Evolutionary conservation across 306 rosid genomes (phyloP), one percentile per base, ranked within the genome.

Genomic region (Calophaca sinica): DNA sequence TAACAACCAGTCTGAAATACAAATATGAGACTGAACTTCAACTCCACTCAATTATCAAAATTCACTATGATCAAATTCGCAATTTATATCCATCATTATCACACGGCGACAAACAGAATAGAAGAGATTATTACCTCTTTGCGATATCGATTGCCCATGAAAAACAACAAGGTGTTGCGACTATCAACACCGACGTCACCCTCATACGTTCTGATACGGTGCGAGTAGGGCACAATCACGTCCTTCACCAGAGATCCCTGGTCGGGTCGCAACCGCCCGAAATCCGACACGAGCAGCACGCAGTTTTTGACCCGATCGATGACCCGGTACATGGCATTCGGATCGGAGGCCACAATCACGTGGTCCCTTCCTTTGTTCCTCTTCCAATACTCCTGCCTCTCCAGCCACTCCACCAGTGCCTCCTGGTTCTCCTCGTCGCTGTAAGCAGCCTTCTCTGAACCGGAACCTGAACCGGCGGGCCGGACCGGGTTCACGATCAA

Each of bases 201-300:
- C 0, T 15, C 70, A 55, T 85, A 92, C 7, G 71, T 20, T 68
- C 44, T 88, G 61, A 94, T 88, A 7, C 99, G 85, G 60, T 94
- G 97, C 12, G 99, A 88, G 55, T 94, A 94, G 0, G 99, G 99
- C 42, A 94, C 55, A 9, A 94, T 82, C 12, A 94, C 85, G 70
- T 94, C 99, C 89, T 94, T 94, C 38, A 92, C 83, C 36, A 94
- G 80, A 26, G 99, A 94, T 1, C 96, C 97, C 81, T 94, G 99
- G 66, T 94, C 96, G 0, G 80, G 57, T 52, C 87, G 76, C 81
- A 94, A 62, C 81, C 97, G 70, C 32, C 99, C 99, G 32, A 94
- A 94, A 83, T 94, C 97, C 7, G 96, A 86, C 0, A 94, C 90
- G 3, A 94, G 91, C 73, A 94, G 9, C 13, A 92, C 88, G 7